Percentiles rank a stretch among this genome's conserved stretches.
Conservation (phyloP, 169 alveolate genomes). For the Miamiensis avidus region DNA sequence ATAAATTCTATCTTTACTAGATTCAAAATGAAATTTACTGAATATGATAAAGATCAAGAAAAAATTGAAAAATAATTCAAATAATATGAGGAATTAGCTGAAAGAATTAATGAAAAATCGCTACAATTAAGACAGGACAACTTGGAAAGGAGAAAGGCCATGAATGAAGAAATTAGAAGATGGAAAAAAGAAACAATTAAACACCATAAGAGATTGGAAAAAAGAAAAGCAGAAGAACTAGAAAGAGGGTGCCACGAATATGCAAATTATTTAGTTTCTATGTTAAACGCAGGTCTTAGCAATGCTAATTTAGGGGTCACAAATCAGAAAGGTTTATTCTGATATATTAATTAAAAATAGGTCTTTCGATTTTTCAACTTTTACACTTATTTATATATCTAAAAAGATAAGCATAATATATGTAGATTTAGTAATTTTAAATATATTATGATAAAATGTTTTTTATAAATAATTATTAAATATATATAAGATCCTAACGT, state of each 20-base stretch:
- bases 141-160: conserved; percentile 8
- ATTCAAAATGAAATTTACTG: conserved; percentile 48
- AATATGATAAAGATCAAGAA: conserved; percentile 37
- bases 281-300: conserved; percentile 46
- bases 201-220: conserved; percentile 47
- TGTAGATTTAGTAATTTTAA: no score
- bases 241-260: conserved; percentile 57
- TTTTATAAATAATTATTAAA: no score
- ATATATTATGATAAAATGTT: no score
- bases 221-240: conserved; percentile 52
- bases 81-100: conserved; percentile 37
- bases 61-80: conserved; percentile 32
- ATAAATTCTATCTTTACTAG: not conserved
- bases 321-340: conserved; percentile 28
- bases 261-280: conserved; percentile 50
- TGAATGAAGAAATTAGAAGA: conserved; percentile 37
- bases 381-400: no score
- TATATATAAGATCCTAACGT: no score
- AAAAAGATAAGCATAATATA: no score
- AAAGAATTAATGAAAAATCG: conserved; percentile 16
- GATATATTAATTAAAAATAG: not conserved
- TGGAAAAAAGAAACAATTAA: conserved; percentile 42
- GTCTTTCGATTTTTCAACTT: no score
- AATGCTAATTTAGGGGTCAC: conserved; percentile 46
- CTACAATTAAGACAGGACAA: conserved; percentile 31